Evolutionary conservation across 2,329 filamentous ascomycete species (phyloP).

Genomic region (Scytalidium sp.): DNA sequence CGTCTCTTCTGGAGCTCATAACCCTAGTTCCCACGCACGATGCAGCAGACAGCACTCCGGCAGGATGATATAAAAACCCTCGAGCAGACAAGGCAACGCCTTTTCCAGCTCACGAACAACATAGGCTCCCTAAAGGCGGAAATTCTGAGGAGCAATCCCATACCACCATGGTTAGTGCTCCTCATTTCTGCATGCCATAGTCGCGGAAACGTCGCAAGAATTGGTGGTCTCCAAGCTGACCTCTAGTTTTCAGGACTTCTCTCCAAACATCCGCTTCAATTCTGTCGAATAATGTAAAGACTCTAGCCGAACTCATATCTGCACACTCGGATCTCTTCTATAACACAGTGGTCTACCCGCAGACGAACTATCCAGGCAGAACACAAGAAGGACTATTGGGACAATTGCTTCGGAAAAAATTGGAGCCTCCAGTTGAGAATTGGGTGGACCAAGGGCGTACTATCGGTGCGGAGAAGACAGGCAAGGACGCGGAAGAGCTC

Average conservation of each 20-base stretch:
- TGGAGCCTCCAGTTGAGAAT: conserved; percentile 74
- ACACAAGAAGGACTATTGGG: conserved; percentile 64
- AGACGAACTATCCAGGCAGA: conserved; percentile 70
- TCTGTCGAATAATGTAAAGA: conserved; percentile 66
- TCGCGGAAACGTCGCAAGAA: not conserved
- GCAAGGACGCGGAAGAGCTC: conserved; percentile 42
- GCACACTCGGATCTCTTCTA: conserved; percentile 66
- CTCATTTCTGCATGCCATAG: not conserved
- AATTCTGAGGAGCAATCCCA: conserved; percentile 59
- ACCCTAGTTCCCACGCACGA: not conserved
- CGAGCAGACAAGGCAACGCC: conserved; percentile 66
- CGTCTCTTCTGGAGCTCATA: not conserved
- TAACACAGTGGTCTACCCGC: conserved; percentile 70
- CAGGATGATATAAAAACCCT: conserved; percentile 63
- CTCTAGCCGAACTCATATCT: conserved; percentile 61
- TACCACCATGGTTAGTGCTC: conserved; percentile 60
- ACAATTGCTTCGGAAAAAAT: conserved; percentile 76
- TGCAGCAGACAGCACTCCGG: conserved; percentile 8
- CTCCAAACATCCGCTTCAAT: conserved; percentile 71
- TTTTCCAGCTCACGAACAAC: conserved; percentile 66
- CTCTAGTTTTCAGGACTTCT: conserved; percentile 55
- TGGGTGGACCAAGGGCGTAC: conserved; percentile 64
- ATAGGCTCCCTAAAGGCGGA: conserved; percentile 62
- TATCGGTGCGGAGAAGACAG: conserved; percentile 23
- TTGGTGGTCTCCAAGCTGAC: conserved; percentile 8